Percentiles rank a stretch among this genome's conserved stretches.
Conservation (phyloP, 1,139 yeast species). For the Hansenula sp. region DNA sequence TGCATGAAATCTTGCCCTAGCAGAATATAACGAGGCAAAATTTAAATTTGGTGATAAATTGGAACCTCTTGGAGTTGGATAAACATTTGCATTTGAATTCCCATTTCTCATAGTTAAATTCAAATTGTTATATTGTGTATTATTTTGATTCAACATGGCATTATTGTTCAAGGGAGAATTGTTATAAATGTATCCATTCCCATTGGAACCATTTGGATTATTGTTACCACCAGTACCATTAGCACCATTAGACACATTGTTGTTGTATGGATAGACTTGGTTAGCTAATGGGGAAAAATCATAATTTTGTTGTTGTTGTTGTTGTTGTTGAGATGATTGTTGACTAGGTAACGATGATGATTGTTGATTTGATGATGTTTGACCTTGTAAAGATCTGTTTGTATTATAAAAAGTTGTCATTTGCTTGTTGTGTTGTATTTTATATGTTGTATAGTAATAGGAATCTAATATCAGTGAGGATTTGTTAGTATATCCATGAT, state of each 20-base stretch:
- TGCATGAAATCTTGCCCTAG: conserved; percentile 22
- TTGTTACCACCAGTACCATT: conserved; percentile 8
- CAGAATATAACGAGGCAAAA: conserved; percentile 22
- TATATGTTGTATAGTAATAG: not conserved
- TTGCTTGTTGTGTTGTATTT: not conserved
- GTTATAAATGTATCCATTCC: conserved; percentile 7
- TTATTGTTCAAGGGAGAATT: conserved; percentile 14
- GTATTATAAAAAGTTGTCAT: not conserved
- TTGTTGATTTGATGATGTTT: conserved; percentile 1
- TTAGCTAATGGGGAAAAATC: conserved; percentile 4
- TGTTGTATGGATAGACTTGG: conserved; percentile 3
- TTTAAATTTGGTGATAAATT: conserved; percentile 18
- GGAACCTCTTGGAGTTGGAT: conserved; percentile 2
- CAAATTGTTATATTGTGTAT: conserved; percentile 16
- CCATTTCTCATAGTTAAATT: conserved; percentile 16
- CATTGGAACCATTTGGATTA: not conserved
- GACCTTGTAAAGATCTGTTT: not conserved
- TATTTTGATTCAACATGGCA: conserved; percentile 12
- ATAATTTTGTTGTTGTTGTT: conserved; percentile 1
- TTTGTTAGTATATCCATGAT: not conserved
- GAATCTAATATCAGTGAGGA: not conserved
- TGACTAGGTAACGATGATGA: conserved; percentile 1
- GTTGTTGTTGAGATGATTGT: conserved; percentile 1
- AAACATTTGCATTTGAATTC: not conserved
- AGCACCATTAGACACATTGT: not conserved